phyloP scores from a whole-genome alignment of 2,329 filamentous ascomycete genomes.

The Sclerotinia glacialis region DNA sequence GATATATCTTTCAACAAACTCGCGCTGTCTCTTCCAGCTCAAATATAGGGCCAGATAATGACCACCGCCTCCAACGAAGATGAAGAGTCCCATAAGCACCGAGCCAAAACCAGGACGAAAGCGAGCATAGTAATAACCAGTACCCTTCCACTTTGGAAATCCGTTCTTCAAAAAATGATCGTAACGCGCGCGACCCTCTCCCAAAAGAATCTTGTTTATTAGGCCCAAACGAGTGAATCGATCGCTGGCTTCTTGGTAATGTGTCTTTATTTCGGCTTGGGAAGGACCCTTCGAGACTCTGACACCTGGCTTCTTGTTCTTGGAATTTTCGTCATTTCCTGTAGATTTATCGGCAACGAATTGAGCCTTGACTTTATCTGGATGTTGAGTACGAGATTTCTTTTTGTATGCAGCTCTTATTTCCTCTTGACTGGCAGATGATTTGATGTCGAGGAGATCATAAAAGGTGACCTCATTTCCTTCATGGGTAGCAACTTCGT shows the following conservation, averaged over 20 bases:
- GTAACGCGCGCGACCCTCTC: constrained; percentile 78
- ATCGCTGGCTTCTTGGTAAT: constrained; percentile 76
- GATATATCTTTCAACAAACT: constrained; percentile 91
- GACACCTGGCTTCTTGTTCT: constrained; percentile 57
- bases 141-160: constrained; percentile 95
- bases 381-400: constrained; percentile 78
- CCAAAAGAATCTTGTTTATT: constrained; percentile 81
- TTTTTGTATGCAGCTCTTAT: constrained; percentile 94
- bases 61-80: constrained; percentile 76
- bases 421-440: constrained; percentile 75
- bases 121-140: constrained; percentile 95
- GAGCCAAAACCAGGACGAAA: constrained; percentile 88
- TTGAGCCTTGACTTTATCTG: constrained; percentile 89
- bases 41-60: constrained; percentile 86
- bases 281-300: constrained; percentile 69
- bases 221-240: constrained; percentile 81
- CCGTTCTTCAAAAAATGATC: constrained; percentile 92
- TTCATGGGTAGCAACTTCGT: constrained; percentile 76
- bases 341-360: constrained; percentile 66
- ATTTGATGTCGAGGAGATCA: constrained; percentile 78
- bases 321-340: constrained; percentile 48
- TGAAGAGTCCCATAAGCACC: constrained; percentile 76
- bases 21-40: constrained; percentile 82
- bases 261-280: constrained; percentile 70
- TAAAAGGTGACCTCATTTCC: constrained; percentile 86